These are phyloP conservation scores for Globisporangium nunn DNA, from an alignment of 352 stramenopile species.

Conservation along the genomic window DNA sequence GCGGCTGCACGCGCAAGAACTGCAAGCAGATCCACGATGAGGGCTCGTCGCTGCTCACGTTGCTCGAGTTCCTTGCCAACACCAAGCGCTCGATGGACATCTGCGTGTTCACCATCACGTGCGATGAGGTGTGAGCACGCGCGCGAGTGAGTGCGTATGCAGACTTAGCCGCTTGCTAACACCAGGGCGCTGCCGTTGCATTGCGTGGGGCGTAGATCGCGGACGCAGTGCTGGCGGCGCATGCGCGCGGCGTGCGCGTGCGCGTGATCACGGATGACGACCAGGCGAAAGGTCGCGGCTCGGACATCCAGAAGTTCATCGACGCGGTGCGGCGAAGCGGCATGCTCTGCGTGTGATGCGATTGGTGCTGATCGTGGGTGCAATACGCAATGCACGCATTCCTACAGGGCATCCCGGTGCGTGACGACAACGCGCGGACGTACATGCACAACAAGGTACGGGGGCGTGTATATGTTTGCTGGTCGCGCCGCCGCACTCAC, in stretches of 20 bases:
- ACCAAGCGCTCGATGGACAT: constrained; percentile 53
- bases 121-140: constrained; percentile 35
- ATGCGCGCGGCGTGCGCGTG: constrained; percentile 40
- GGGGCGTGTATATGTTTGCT: not conserved
- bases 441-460: constrained; percentile 71
- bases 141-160: too few relatives aligned
- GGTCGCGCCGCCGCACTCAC: not conserved
- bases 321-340: constrained; percentile 29
- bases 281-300: constrained; percentile 47
- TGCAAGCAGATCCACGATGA: constrained; percentile 60
- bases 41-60: constrained; percentile 45
- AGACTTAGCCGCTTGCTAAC: not conserved
- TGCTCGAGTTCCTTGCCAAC: constrained; percentile 37
- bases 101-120: constrained; percentile 72
- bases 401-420: constrained; percentile 45
- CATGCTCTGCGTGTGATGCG: not conserved
- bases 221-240: constrained; percentile 44
- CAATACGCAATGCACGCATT: not conserved
- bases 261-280: constrained; percentile 64
- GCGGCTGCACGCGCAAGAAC: constrained; percentile 54
- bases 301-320: constrained; percentile 71
- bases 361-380: not conserved
- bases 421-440: constrained; percentile 47
- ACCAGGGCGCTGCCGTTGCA: too few relatives aligned
- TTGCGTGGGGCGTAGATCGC: constrained; percentile 28